A percentile compares a stretch with the other conserved stretches of the same genome.
phyloP scores from a whole-genome alignment of 495 filamentous ascomycete genomes.

The Glonium stellatum region DNA sequence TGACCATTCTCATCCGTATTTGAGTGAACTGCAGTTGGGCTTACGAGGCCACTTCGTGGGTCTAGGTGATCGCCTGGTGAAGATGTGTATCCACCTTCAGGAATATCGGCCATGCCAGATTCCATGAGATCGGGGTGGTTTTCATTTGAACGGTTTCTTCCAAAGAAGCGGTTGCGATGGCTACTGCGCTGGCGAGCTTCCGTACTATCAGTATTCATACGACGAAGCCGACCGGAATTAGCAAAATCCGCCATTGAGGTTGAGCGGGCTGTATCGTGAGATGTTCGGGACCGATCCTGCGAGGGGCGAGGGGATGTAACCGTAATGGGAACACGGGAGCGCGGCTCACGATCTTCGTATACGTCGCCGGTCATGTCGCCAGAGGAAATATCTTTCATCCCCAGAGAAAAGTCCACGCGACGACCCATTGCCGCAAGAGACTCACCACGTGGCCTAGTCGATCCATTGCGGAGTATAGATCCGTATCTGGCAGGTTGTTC shows the following conservation, averaged over 20 bases:
- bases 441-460: slow-evolving; percentile 49
- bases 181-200: slow-evolving; percentile 16
- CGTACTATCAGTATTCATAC: slow-evolving; percentile 25
- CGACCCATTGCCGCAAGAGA: slow-evolving; percentile 49
- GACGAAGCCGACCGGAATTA: slow-evolving; percentile 20
- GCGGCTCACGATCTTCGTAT: slow-evolving; percentile 46
- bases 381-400: slow-evolving; percentile 54
- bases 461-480: slow-evolving; percentile 50
- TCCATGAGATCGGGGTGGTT: slow-evolving; percentile 33
- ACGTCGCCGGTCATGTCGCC: slow-evolving; percentile 63
- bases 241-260: slow-evolving; percentile 23
- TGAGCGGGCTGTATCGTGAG: slow-evolving; percentile 25
- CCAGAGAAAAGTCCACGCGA: slow-evolving; percentile 70
- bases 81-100: slow-evolving; percentile 23
- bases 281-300: slow-evolving; percentile 22
- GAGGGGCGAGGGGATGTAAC: slow-evolving; percentile 25
- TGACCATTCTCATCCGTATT: slow-evolving; percentile 20
- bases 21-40: slow-evolving; percentile 28
- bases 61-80: slow-evolving; percentile 26
- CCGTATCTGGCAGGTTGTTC: slow-evolving; percentile 30
- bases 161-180: slow-evolving; percentile 39
- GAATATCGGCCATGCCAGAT: slow-evolving; percentile 33
- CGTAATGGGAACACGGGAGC: slow-evolving; percentile 18
- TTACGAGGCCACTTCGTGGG: slow-evolving; percentile 31
- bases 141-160: slow-evolving; percentile 14